A percentile compares a stretch with the other conserved stretches of the same genome.
Conservation (phyloP, 164 flowering plant species). For the Umbilicus rupestris region DNA sequence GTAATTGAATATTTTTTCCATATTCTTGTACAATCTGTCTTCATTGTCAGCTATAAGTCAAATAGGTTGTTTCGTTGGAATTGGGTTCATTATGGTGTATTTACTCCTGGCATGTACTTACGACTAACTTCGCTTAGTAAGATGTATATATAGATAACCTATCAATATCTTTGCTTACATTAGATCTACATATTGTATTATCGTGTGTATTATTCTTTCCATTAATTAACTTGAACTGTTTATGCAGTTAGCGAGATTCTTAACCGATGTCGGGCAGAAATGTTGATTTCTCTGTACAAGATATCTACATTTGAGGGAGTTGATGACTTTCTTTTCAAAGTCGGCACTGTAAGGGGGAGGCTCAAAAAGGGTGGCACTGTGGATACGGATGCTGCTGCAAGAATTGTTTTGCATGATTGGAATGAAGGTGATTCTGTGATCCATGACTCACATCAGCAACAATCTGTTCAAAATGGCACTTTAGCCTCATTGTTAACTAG, state of each 20-base stretch:
- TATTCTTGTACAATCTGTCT: background rate
- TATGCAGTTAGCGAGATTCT: constrained; percentile 77
- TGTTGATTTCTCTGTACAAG: constrained; percentile 66
- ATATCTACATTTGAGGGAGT: constrained; percentile 64
- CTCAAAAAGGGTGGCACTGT: constrained; percentile 86
- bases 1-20: constrained; percentile 22
- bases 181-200: background rate
- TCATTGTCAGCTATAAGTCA: background rate
- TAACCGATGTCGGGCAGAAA: constrained; percentile 57
- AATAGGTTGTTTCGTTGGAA: too few relatives aligned
- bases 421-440: constrained; percentile 73
- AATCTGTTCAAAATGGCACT: too few relatives aligned
- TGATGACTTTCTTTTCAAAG: constrained; percentile 80
- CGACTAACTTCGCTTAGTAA: too few relatives aligned
- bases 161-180: background rate
- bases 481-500: background rate
- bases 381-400: constrained; percentile 84
- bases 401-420: constrained; percentile 90
- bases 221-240: background rate
- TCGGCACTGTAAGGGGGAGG: constrained; percentile 82
- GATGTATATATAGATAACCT: background rate
- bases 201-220: background rate
- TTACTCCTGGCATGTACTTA: too few relatives aligned
- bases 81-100: too few relatives aligned
- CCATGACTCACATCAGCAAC: background rate